Evolutionary conservation across 1,284 basidiomycete genomes (phyloP).

Genomic region (Ceratobasidium sp.): DNA sequence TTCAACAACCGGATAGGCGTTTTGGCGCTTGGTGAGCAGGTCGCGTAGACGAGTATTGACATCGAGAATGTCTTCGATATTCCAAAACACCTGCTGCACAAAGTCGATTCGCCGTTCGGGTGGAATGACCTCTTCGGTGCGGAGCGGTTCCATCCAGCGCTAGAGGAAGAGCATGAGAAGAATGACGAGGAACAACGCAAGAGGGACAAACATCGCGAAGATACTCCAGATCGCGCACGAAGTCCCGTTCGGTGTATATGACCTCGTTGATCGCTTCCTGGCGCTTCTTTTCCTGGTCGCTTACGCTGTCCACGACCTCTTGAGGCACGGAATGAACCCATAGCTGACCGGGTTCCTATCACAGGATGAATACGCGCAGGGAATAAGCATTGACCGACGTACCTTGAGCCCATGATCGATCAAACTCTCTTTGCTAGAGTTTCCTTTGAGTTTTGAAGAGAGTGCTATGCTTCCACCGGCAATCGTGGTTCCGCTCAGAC

Average conservation of each 20-base stretch:
- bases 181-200: neutral
- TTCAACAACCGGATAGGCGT: constrained; percentile 90
- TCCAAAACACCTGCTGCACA: constrained; percentile 97
- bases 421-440: constrained; percentile 79
- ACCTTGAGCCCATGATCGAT: constrained; percentile 73
- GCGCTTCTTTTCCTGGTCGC: constrained; percentile 91
- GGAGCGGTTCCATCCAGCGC: constrained; percentile 91
- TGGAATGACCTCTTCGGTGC: constrained; percentile 75
- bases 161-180: constrained; percentile 47
- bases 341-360: constrained; percentile 85
- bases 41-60: constrained; percentile 92
- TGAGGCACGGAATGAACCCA: constrained; percentile 97
- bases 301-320: constrained; percentile 91
- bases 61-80: constrained; percentile 90
- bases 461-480: constrained; percentile 67
- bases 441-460: constrained; percentile 44
- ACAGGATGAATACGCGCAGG: neutral
- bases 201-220: constrained; percentile 75
- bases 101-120: constrained; percentile 82
- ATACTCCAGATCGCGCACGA: constrained; percentile 98
- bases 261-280: constrained; percentile 99
- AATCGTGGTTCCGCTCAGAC: constrained; percentile 92
- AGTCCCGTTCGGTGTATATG: constrained; percentile 97
- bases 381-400: constrained; percentile 13
- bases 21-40: constrained; percentile 92